Base-by-base conservation (phyloP, 352 stramenopile species). In the Pythium aquatile region DNA sequence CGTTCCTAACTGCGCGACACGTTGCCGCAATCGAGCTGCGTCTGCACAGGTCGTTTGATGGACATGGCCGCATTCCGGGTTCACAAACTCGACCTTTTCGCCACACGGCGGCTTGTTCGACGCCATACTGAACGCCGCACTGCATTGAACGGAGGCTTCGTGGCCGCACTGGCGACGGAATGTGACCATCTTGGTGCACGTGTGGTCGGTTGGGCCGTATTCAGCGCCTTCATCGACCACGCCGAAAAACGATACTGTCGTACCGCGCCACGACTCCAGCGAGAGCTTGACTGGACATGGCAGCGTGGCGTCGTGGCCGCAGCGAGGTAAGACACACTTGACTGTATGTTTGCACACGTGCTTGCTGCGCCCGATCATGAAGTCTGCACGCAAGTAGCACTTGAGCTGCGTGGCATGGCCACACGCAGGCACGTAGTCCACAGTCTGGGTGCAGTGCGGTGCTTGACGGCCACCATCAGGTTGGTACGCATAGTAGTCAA, bases 201-300 rank as follows among this genome's bases (percentile, higher is more conserved):
- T 76, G 49, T 91, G 78, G 52, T 95, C 88, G 55, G 89, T 81
- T 26, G 74, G 52, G 1, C 85, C 88, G 55, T 93, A 96, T 2
- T 32, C 39, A 16, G 72, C 51, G 13, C 84, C 77, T 68, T 96
- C 87, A 49, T 76, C 40, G 17, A 96, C 78, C 20, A 85, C 30
- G 10, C 69, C 70, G 24, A 83, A 66, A 3, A 68, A 81, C 33
- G 74, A 55, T 28, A 56, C 63, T 17, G 71, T 11, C 48, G 49
- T 26, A 48, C 85, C 84, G 24, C 33, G 69, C 88, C 88, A 96
- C 5, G 73, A 28, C 0, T 71, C 67, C 17, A 96, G 66, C 7
- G 32, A 63, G 26, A 73, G 68, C 24, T 80, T 74, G 24, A 67
- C 76, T 28, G 78, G 54, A 66, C 87, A 96, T 5, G 76, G 51